Base-by-base conservation (phyloP, 129 eudicot species). In the Glebionis coronaria region DNA sequence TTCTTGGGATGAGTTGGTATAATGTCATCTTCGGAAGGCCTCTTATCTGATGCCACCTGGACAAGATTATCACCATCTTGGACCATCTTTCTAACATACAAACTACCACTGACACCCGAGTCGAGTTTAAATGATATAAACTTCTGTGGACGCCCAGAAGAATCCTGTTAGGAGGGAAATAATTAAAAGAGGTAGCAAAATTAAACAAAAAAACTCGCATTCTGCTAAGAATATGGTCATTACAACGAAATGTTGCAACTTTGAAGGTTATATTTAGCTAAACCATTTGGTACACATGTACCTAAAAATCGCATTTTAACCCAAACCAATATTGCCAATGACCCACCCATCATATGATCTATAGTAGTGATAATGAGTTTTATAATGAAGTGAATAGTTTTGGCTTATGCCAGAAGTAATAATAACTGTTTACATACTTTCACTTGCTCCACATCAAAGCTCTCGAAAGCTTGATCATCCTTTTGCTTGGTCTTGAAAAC, bases 141-240 rank as follows among this genome's bases (percentile, higher is more conserved):
- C 80, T 92, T 92, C 70, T 82, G 95, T 5, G 82, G 78, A 12
- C 85, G 82, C 51, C 98, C 98, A 12, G 80, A 57, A 38, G 95
- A 75, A 78, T 92, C 96, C 98, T 92, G 68, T 78, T 7, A 13
- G 78, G 29, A 44, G 2, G 55, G 45, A 23, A 47, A 53, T 14
- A n/a, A 61, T 35, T 40, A 59, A 23, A 59, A 59, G 15, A 31
- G 10, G 4, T 16, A 59, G 46, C 45, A 59, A 59, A 59, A 12
- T 59, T 3, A 59, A 59, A 28, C 6, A 28, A 29, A 31, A 59
- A 29, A 27, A 13, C n/a, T 29, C 23, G 18, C 58, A 53, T 53
- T 1, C 13, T 21, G 11, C 23, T 56, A 5, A 9, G 7, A 35
- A 6, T 35, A 35, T 7, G 42, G 42, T 35, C 42, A 7, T 35